Conservation (phyloP, 2,329 filamentous ascomycete genomes). For the Colletotrichum theobromicola region DNA sequence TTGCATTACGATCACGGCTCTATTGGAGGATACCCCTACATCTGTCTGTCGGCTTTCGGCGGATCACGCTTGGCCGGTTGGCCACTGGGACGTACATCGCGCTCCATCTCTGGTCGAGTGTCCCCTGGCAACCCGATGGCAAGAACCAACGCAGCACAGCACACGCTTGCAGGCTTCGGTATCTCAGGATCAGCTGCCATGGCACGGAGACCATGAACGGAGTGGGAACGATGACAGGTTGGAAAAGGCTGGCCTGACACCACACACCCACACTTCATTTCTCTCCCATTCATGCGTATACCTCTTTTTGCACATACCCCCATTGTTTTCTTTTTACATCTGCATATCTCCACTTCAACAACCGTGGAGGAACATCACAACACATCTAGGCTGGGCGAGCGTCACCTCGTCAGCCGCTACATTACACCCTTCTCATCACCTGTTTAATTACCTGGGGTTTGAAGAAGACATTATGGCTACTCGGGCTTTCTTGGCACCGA, state of each 20-base stretch:
- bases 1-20: constrained; percentile 20
- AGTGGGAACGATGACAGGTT: background rate
- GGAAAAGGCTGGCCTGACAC: constrained; percentile 22
- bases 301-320: constrained; percentile 21
- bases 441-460: constrained; percentile 10
- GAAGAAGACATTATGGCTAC: background rate
- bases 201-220: background rate
- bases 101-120: background rate
- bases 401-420: constrained; percentile 5
- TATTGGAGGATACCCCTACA: constrained; percentile 20
- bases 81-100: background rate
- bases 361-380: constrained; percentile 8
- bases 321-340: background rate
- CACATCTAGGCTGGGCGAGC: constrained; percentile 8
- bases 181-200: background rate
- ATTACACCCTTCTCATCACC: constrained; percentile 9
- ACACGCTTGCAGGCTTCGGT: background rate
- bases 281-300: constrained; percentile 21
- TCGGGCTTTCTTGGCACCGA: background rate
- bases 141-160: background rate
- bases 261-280: constrained; percentile 6
- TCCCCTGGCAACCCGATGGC: background rate
- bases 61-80: background rate
- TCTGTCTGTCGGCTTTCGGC: constrained; percentile 1
- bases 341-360: constrained; percentile 22